Base-by-base conservation (phyloP, 768 basidiomycete species). In the Piloderma croceum region DNA sequence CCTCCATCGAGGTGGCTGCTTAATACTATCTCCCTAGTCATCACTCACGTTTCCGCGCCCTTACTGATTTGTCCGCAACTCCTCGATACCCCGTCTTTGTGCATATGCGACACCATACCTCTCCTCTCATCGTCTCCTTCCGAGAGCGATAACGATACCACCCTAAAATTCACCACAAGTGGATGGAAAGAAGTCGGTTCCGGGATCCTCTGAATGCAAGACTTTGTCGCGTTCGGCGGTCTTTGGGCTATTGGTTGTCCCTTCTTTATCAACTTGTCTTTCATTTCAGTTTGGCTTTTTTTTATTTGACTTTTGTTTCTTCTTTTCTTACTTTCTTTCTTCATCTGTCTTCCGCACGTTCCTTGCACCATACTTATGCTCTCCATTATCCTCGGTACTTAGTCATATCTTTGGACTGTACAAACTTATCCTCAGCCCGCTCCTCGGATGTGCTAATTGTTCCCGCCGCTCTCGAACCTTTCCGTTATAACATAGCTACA, bases 211-310 rank as follows among this genome's bases (percentile, higher is more conserved):
- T 38, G 24, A 17, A 21, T 17, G 12, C 13, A 21, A 38, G 36
- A 24, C 19, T 21, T 22, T 38, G 47, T 52, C 48, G 54, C 50
- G 38, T 41, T 29, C n/a, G 39, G 46, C 48, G 48, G 50, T 49
- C 44, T 45, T 61, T 75, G 74, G 74, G 78, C 74, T 78, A 68
- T 77, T 78, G 74, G 74, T 77, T 79, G 75, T 67, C 63, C 58
- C 59, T 62, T 72, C 62, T 70, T 73, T 73, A 72, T 72, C 68
- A 57, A 59, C 62, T 69, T 62, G 57, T 46, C 60, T 53, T 67
- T 60, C 57, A 46, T 48, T 47, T 52, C 46, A 42, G 50, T 32
- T 38, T 44, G 38, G 39, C 46, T 42, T 46, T 57, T 54, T 51
- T 24, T 58, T 63, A 57, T 56, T 38, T 47, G 46, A 52, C 56